phyloP scores from a whole-genome alignment of 2,329 filamentous ascomycete species.

The Pestalotiopsis sp. region DNA sequence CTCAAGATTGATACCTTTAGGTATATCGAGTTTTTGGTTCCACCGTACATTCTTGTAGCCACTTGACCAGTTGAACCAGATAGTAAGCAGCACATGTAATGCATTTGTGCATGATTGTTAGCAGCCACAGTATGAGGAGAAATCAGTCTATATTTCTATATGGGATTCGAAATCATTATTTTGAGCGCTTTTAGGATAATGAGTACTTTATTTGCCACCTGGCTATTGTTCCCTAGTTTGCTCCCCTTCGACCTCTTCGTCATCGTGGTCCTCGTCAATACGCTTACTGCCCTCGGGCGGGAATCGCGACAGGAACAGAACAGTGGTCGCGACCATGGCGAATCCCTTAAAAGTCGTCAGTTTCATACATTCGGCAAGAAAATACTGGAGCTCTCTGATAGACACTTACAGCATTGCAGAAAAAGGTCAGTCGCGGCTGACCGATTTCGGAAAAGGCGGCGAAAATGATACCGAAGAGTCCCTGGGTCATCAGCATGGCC shows the following conservation, averaged over 20 bases:
- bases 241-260: conserved; percentile 2
- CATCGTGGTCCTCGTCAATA: neutral
- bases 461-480: conserved; percentile 70
- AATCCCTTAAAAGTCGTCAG: conserved; percentile 1
- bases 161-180: neutral
- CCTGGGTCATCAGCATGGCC: conserved; percentile 64
- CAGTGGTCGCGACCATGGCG: neutral
- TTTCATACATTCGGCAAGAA: neutral
- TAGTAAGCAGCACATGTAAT: no score
- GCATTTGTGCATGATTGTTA: no score
- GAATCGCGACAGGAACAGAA: conserved; percentile 8
- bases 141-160: neutral
- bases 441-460: conserved; percentile 63
- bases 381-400: accelerated
- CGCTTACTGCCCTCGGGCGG: conserved; percentile 8
- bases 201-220: neutral
- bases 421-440: conserved; percentile 65
- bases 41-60: no score
- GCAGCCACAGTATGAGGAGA: no score
- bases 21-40: no score
- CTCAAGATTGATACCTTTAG: no score
- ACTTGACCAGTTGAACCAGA: no score
- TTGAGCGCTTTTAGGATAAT: neutral
- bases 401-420: conserved; percentile 63
- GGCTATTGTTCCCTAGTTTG: neutral